Evolutionary conservation across 1,284 basidiomycete genomes (phyloP).

Genomic region (Cronartium ribicola): DNA sequence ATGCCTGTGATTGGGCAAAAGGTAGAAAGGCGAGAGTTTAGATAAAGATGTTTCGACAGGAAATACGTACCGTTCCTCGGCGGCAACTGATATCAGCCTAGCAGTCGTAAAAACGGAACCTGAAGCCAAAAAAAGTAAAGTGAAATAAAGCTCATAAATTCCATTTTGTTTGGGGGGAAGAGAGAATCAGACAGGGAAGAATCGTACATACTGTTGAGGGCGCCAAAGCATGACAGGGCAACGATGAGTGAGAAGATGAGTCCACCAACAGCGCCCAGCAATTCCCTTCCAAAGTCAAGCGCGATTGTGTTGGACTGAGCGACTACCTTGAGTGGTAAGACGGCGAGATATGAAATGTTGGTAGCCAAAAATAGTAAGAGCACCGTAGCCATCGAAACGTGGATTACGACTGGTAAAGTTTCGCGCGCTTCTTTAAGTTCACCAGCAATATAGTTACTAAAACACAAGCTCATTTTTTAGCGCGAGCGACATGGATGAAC

Average conservation of each 20-base stretch:
- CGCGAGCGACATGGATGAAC: neutral
- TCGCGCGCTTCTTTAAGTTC: constrained; percentile 79
- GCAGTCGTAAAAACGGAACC: constrained; percentile 54
- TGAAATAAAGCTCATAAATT: no score
- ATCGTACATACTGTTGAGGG: constrained; percentile 65
- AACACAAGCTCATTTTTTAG: neutral
- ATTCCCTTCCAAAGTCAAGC: constrained; percentile 75
- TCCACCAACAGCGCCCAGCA: constrained; percentile 80
- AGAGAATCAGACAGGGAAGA: constrained; percentile 1
- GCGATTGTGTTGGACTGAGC: constrained; percentile 49
- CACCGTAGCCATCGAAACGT: constrained; percentile 76
- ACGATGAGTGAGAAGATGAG: constrained; percentile 78
- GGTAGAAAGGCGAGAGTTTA: neutral
- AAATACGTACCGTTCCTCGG: constrained; percentile 64
- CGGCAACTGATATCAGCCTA: constrained; percentile 80
- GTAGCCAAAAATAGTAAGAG: constrained; percentile 73
- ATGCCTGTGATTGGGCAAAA: neutral
- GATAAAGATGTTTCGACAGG: neutral
- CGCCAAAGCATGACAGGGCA: constrained; percentile 88
- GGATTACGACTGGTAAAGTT: constrained; percentile 83
- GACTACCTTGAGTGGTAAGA: constrained; percentile 57
- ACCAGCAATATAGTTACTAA: constrained; percentile 69
- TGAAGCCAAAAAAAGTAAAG: neutral
- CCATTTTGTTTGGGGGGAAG: constrained; percentile 53
- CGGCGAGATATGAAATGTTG: constrained; percentile 87